phyloP scores from a whole-genome alignment of 495 filamentous ascomycete genomes.

The Hypoxylon rickii region DNA sequence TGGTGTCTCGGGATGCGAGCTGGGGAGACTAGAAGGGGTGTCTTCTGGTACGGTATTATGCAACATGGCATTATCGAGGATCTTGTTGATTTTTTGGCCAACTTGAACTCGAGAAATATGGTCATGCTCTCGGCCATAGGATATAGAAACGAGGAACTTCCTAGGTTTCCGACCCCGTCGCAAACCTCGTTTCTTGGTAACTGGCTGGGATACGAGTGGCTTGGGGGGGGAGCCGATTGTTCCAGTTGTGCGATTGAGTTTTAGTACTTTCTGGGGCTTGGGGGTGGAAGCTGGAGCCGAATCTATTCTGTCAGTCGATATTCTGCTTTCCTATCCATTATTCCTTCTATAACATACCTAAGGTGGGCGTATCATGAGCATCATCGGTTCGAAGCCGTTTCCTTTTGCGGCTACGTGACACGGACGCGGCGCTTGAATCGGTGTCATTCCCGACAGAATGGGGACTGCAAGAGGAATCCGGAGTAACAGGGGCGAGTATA shows the following conservation, averaged over 20 bases:
- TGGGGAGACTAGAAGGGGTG: not conserved
- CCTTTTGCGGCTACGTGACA: slow-evolving; percentile 14
- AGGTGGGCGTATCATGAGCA: not conserved
- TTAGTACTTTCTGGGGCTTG: slow-evolving; percentile 52
- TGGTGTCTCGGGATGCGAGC: slow-evolving; percentile 1
- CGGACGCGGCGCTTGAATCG: not conserved
- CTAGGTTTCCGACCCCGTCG: slow-evolving; percentile 31
- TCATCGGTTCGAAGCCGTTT: slow-evolving; percentile 27
- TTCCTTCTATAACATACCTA: slow-evolving; percentile 2
- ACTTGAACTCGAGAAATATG: slow-evolving; percentile 38
- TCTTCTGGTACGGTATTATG: slow-evolving; percentile 10
- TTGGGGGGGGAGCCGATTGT: slow-evolving; percentile 60
- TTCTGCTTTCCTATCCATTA: not conserved
- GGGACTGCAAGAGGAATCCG: slow-evolving; percentile 29
- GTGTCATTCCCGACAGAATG: slow-evolving; percentile 15
- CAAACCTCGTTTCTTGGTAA: not conserved
- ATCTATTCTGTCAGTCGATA: slow-evolving; percentile 5
- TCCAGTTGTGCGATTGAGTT: slow-evolving; percentile 55
- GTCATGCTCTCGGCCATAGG: slow-evolving; percentile 43
- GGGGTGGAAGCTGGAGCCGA: slow-evolving; percentile 3
- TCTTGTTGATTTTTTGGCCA: slow-evolving; percentile 40
- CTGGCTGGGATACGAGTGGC: slow-evolving; percentile 42
- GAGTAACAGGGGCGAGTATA: slow-evolving; percentile 22
- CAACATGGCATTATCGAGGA: slow-evolving; percentile 38
- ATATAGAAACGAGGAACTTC: slow-evolving; percentile 34